These are phyloP conservation scores for Smallanthus sonchifolius DNA, from an alignment of 129 eudicot species.

Conservation along the genomic window DNA sequence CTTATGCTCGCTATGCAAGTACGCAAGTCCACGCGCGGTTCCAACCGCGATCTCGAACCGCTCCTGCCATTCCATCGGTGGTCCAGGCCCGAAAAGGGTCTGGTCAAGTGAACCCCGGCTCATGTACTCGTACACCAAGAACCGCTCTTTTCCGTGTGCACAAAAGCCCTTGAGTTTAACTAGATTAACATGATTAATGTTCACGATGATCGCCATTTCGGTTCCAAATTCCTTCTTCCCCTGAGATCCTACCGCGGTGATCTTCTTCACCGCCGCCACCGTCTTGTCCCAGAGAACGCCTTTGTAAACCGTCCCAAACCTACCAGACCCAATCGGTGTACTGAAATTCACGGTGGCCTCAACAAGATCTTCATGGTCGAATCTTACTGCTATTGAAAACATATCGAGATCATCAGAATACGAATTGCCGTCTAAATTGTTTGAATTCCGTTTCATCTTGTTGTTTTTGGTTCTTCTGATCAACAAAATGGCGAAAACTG, in stretches of 20 bases:
- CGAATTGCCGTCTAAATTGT: conserved; percentile 21
- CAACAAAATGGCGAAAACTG: conserved; percentile 12
- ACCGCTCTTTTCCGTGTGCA: too few relatives aligned
- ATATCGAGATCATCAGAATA: conserved; percentile 19
- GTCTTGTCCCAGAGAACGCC: conserved; percentile 60
- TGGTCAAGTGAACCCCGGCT: too few relatives aligned
- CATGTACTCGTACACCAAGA: too few relatives aligned
- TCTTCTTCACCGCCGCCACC: conserved; percentile 69
- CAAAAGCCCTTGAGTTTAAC: too few relatives aligned
- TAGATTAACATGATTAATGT: too few relatives aligned
- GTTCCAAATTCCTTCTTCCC: conserved; percentile 68
- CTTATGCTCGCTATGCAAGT: too few relatives aligned
- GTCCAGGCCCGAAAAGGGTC: too few relatives aligned
- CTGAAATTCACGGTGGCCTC: conserved; percentile 58
- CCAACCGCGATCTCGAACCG: too few relatives aligned
- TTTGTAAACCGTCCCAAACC: conserved; percentile 74
- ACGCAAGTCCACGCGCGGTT: too few relatives aligned
- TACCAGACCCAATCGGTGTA: conserved; percentile 70
- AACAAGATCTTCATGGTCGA: conserved; percentile 43
- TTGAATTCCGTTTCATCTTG: neutral
- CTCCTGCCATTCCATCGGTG: too few relatives aligned
- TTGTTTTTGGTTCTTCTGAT: conserved; percentile 30
- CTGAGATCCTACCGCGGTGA: conserved; percentile 49
- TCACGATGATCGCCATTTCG: too few relatives aligned
- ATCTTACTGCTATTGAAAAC: conserved; percentile 63